These are phyloP conservation scores for Selaginella tamariscina DNA, from an alignment of 75 land plant species.

Conservation along the genomic window DNA sequence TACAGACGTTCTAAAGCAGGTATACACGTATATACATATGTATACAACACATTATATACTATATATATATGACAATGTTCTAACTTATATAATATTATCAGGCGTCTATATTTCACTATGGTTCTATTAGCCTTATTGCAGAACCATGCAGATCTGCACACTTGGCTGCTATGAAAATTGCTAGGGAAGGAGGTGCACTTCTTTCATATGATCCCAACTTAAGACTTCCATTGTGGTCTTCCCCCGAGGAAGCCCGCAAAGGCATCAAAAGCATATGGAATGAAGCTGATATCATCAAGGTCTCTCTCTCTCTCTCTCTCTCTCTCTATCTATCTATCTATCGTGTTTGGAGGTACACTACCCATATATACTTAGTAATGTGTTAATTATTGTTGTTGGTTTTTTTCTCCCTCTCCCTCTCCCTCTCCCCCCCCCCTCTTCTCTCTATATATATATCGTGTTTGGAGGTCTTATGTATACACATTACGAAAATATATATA, in stretches of 20 bases:
- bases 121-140: conserved; percentile 40
- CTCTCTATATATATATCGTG: too few species aligned
- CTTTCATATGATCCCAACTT: conserved; percentile 78
- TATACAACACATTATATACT: too few species aligned
- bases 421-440: too few species aligned
- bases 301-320: too few species aligned
- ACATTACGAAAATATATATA: too few species aligned
- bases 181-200: conserved; percentile 45
- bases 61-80: too few species aligned
- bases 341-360: too few species aligned
- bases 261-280: conserved; percentile 68
- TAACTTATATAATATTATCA: not conserved
- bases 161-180: conserved; percentile 60
- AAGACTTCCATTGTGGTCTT: conserved; percentile 66
- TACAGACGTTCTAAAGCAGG: conserved; percentile 32
- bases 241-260: conserved; percentile 42
- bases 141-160: conserved; percentile 53
- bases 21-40: conserved; percentile 9
- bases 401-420: too few species aligned
- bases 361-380: too few species aligned
- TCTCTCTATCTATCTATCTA: too few species aligned
- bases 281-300: conserved; percentile 59
- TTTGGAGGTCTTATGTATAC: too few species aligned
- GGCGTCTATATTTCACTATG: conserved; percentile 37
- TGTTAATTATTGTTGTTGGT: too few species aligned